These are phyloP conservation scores for Populus nigra DNA, from an alignment of 345 rosid genomes.

Conservation along the genomic window DNA sequence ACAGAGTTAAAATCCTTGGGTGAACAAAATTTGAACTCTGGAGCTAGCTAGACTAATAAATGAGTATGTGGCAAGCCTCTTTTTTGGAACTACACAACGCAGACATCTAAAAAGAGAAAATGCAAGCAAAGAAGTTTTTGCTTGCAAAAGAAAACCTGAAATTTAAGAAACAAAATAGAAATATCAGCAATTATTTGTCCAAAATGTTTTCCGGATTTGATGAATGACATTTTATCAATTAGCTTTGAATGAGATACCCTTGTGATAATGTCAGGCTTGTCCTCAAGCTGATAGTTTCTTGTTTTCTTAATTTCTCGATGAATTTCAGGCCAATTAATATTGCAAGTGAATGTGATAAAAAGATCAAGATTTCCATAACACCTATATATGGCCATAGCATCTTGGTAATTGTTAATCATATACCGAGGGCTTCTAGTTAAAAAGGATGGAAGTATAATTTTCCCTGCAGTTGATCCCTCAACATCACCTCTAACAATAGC, in stretches of 20 bases:
- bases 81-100: not conserved
- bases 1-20: not conserved
- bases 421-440: not conserved
- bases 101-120: not conserved
- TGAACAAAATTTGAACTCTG: accelerated
- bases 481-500: not conserved
- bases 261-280: not conserved
- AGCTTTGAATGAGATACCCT: too few species aligned
- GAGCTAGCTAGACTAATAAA: not conserved
- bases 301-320: too few species aligned
- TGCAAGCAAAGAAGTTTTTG: too few species aligned
- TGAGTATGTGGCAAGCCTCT: not conserved
- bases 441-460: not conserved
- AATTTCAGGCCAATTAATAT: not conserved
- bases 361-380: not conserved
- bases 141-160: too few species aligned
- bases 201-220: too few species aligned
- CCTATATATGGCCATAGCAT: not conserved
- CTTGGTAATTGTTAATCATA: not conserved
- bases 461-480: not conserved
- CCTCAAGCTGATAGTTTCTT: not conserved
- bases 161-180: too few species aligned
- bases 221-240: too few species aligned
- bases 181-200: too few species aligned
- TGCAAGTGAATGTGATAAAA: not conserved